Base-by-base conservation (phyloP, 176 grass and related monocot species). In the Oryza glumipatula region DNA sequence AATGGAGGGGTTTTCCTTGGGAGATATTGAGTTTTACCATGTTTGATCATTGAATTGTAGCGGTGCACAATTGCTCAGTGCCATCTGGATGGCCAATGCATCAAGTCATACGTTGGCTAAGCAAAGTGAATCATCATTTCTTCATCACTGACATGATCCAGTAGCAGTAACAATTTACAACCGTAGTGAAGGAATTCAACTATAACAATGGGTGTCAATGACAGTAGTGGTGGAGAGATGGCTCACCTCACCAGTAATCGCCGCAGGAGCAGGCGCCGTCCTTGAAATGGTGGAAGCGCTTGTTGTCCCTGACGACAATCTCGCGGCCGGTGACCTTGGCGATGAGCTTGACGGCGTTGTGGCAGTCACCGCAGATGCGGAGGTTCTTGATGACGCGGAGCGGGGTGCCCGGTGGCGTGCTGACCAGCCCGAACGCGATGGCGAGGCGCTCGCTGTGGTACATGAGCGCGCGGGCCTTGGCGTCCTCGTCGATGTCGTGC, bases 381-480 rank as follows among this genome's bases (percentile, higher is more conserved):
- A 95, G 89, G 85, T 98, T 98, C 89, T 98, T 98, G 85, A 95
- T 98, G 76, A 98, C 88, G 15, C 89, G 88, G 19, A 98, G 80
- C 54, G 91, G 90, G 10, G 89, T 93, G 13, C 95, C 89, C 6
- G 88, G 78, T 65, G 88, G 81, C 41, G 91, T 98, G 87, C 85
- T 95, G 45, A 95, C 84, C 45, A 98, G 73, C 9, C 95, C 93
- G 47, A 92, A 98, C 11, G 91, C 93, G 83, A 98, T 90, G 74
- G 95, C 95, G 39, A 94, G 73, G 45, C 93, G 92, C 85, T 98
- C 93, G 82, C 95, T 98, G 82, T 98, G 91, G 88, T 98, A 92
- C 95, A 98, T 92, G 38, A 95, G 87, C 16, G 95, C 93, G 52
- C 94, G 85, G 30, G 70, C 87, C 89, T 98, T 98, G 46, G 95